phyloP scores from a whole-genome alignment of 2,329 filamentous ascomycete genomes.

The Cercospora janseana region DNA sequence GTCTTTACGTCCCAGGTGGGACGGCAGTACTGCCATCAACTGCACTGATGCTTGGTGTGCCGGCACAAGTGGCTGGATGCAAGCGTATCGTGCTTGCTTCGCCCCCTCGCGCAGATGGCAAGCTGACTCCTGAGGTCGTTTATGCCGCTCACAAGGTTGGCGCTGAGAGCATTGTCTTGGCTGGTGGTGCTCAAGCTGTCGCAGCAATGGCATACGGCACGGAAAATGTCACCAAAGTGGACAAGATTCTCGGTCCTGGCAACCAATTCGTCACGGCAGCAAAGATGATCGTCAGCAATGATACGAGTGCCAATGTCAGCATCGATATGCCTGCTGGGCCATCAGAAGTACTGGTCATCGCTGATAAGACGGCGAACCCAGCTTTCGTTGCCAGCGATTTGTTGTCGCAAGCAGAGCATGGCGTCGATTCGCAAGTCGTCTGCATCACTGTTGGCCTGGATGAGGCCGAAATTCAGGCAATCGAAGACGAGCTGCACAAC shows the following conservation, averaged over 20 bases:
- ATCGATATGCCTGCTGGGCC: slow-evolving; percentile 99
- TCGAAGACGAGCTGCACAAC: slow-evolving; percentile 85
- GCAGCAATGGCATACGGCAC: slow-evolving; percentile 98
- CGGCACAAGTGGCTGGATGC: slow-evolving; percentile 95
- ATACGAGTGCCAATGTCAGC: slow-evolving; percentile 89
- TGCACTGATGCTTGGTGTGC: slow-evolving; percentile 95
- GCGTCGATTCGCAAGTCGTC: slow-evolving; percentile 92
- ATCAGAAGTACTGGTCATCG: slow-evolving; percentile 93
- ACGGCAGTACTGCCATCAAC: slow-evolving; percentile 97
- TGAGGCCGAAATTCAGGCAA: slow-evolving; percentile 70
- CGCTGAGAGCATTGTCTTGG: slow-evolving; percentile 91
- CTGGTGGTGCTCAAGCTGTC: slow-evolving; percentile 91
- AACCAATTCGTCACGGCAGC: slow-evolving; percentile 98
- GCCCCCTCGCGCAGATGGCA: slow-evolving; percentile 83
- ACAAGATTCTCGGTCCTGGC: slow-evolving; percentile 96
- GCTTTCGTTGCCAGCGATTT: slow-evolving; percentile 95
- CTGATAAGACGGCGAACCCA: slow-evolving; percentile 82
- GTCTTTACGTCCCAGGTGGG: slow-evolving; percentile 90
- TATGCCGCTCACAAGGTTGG: slow-evolving; percentile 97
- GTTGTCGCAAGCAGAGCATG: slow-evolving; percentile 93
- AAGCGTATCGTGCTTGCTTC: slow-evolving; percentile 91
- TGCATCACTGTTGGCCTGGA: slow-evolving; percentile 78
- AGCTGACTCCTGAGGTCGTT: slow-evolving; percentile 92
- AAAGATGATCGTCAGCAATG: slow-evolving; percentile 98
- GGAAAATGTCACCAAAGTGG: slow-evolving; percentile 89